phyloP scores from a whole-genome alignment of 208 protist species.

The Borovskyia barvae region DNA sequence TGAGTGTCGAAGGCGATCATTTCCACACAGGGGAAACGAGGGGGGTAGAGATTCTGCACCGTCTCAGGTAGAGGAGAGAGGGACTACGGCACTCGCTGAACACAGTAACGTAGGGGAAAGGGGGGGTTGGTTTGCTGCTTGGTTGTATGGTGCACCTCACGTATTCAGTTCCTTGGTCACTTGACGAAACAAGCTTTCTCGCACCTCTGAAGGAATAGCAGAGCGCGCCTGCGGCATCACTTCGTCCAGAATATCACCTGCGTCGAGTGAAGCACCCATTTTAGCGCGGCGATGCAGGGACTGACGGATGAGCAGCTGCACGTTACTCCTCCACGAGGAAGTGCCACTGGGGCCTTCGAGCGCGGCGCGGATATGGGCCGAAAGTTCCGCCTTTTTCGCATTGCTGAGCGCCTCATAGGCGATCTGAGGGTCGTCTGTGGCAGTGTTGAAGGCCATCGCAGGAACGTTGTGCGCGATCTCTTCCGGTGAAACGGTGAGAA shows the following conservation, averaged over 20 bases:
- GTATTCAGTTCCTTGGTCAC: constrained; percentile 23
- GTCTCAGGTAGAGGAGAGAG: too few species aligned
- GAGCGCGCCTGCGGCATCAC: constrained; percentile 48
- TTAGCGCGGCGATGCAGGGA: constrained; percentile 40
- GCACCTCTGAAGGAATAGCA: constrained; percentile 41
- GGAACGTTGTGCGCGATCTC: neutral
- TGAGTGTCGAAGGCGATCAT: too few species aligned
- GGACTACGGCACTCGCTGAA: too few species aligned
- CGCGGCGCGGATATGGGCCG: constrained; percentile 27
- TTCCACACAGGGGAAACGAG: too few species aligned
- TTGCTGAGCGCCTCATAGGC: constrained; percentile 67
- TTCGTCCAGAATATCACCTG: constrained; percentile 48
- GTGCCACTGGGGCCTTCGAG: neutral
- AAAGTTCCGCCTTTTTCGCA: constrained; percentile 51
- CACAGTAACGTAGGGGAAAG: too few species aligned
- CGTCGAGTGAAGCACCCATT: constrained; percentile 48
- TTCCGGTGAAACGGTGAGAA: too few species aligned
- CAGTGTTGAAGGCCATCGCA: neutral
- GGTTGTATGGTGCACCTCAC: neutral
- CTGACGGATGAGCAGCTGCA: constrained; percentile 20
- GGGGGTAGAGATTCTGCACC: too few species aligned
- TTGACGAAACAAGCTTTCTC: constrained; percentile 65
- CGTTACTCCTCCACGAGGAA: constrained; percentile 4
- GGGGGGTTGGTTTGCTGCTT: too few species aligned
- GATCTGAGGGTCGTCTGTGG: constrained; percentile 8